Base-by-base conservation (phyloP, 441 rosid species). In the Manihot esculenta region DNA sequence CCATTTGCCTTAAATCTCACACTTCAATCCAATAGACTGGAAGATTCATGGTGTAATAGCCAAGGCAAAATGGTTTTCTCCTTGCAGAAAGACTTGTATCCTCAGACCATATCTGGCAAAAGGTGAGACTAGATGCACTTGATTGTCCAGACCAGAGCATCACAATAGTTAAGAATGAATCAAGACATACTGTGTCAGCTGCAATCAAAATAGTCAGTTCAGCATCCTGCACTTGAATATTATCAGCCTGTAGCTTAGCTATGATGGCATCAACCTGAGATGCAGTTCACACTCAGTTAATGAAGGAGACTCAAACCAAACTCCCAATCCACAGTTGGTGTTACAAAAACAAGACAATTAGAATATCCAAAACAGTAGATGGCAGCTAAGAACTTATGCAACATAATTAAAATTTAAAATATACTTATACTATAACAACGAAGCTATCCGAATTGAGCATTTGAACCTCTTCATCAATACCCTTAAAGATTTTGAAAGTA, bases 111-210 rank as follows among this genome's bases (percentile, higher is more conserved):
- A 79, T 73, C 76, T 64, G 86, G 82, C 83, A 74, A 53, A 59
- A 41, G 72, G 77, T 68, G 74, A 74, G 61, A 73, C 60, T 44
- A 42, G 56, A 76, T 44, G 67, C 69, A 62, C 12, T 59, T 50
- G 58, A 55, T 35, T 59, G 47, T 58, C 64, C 21, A 45, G 75
- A 65, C 59, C 27, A 38, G 73, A 62, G 53, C 45, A 64, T 59
- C 41, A 64, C 33, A 15, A 50, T 51, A 64, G 76, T 42, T 5
- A 62, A 55, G 66, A 65, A 48, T 26, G 68, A 75, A 66, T 70
- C 73, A 71, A 76, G 68, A 81, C 94, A 85, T 89, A 91, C 96
- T 23, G 94, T 88, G 68, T 89, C 96, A 3, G 94, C 88, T 42
- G 97, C 80, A 76, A 88, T 78, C 84, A 93, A 80, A 70, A 88